Evolutionary conservation across 2,329 filamentous ascomycete genomes (phyloP).

Genomic region (Gaeumannomyces tritici): DNA sequence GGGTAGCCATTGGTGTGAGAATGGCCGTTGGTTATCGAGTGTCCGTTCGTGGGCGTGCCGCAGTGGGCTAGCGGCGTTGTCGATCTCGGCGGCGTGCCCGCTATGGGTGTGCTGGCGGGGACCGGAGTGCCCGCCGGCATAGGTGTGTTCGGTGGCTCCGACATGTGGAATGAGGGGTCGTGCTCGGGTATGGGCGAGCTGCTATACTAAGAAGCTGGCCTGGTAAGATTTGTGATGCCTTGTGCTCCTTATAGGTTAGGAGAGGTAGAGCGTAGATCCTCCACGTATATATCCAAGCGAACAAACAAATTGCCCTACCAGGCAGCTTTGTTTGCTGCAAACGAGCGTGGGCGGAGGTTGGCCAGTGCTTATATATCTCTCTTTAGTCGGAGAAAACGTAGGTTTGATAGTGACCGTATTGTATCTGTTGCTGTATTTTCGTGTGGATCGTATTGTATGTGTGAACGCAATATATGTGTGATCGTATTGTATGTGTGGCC

Average conservation of each 20-base stretch:
- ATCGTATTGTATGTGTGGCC: not conserved
- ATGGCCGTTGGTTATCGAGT: not conserved
- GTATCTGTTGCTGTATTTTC: not conserved
- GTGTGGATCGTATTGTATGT: not conserved
- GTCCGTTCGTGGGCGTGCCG: not conserved
- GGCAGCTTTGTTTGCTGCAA: not conserved
- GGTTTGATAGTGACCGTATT: not conserved
- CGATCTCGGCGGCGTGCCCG: not conserved
- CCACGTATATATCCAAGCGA: not conserved
- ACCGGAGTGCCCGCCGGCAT: not conserved
- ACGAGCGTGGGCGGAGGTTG: not conserved
- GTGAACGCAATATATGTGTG: too few relatives aligned
- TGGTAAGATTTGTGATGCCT: not conserved
- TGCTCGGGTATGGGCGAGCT: not conserved
- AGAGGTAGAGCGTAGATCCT: not conserved
- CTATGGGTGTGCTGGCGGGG: not conserved
- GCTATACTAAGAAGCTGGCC: not conserved
- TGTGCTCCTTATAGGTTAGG: too few relatives aligned
- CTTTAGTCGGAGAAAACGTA: too few relatives aligned
- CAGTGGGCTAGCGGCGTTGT: not conserved
- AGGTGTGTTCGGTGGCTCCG: not conserved
- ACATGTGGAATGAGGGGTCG: not conserved
- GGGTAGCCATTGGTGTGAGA: not conserved
- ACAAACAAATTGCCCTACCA: not conserved
- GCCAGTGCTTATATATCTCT: too few relatives aligned